Base-by-base conservation (phyloP, 352 stramenopile genomes). In the Globisporangium viniferum region DNA sequence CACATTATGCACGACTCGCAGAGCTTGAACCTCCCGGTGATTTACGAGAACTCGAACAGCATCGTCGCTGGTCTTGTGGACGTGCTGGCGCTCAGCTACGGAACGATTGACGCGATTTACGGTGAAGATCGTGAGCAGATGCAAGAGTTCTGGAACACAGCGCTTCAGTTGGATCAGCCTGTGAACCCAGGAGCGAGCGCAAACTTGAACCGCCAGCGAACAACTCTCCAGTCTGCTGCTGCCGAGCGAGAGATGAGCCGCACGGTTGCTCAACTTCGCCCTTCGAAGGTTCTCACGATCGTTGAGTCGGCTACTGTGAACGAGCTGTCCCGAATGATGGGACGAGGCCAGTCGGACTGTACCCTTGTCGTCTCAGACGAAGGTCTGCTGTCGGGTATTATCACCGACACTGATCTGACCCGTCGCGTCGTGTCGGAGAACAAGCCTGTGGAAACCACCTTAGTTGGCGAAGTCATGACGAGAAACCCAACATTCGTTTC, bases 331-430 rank as follows among this genome's bases (percentile, higher is more conserved):
- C 77, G 88, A 49, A 93, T 89, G 53, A 95, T 99, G 78, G 85
- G 90, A 18, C 88, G 86, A 46, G 97, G 97, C 64, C 83, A 97
- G 24, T 85, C 93, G 41, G 93, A 98, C 71, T 97, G 93, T 27
- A 92, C 97, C 15, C 81, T 99, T 10, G 90, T 99, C 36, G 84
- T 98, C 18, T 95, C 90, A 49, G 78, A 89, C 8, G 78, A 91
- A 31, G 96, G 96, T 29, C 80, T 90, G 36, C 79, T 99, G 20
- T 87, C 84, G 22, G 97, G 97, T 66, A 99, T 99, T 66, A 91
- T 99, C 68, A 99, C 96, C 24, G 96, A 99, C 63, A 95, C 89
- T 27, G 89, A 97, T 71, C 63, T 97, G 39, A 95, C 89, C 15
- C 82, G 86, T 6, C 86, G 87, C 24, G 85, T 95, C 2, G 86